Evolutionary conservation across 2,329 filamentous ascomycete genomes (phyloP), one percentile per base, ranked within the genome.

Genomic region (Epichloe amarillans): DNA sequence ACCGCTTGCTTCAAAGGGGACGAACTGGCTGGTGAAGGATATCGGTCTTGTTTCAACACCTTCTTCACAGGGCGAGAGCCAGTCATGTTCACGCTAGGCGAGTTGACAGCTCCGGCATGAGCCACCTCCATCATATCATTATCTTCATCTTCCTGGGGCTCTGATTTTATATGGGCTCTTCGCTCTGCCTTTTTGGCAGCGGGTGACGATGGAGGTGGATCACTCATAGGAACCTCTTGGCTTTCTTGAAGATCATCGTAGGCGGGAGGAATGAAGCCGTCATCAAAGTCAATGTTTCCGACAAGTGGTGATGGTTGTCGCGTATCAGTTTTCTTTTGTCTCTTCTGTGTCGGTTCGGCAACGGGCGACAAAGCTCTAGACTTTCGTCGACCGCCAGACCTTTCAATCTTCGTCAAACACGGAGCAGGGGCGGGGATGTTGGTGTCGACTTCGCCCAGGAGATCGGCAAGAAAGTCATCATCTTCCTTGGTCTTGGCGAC

Each of bases 51-150:
- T 64, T 90, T 86, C 59, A 83, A 75, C 23, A 85, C 70, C 65
- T 86, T 95, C 58, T 86, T 88, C 37, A 83, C 77, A 2, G 65
- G 66, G 39, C 88, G 81, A 56, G 83, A 86, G 46, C 88, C 89
- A 26, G 86, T 77, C 64, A 96, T 82, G 64, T 98, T 97, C 58
- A 97, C 80, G 56, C 83, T 91, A 11, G 80, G 72, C 8, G 79
- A 71, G 50, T 78, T 81, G 53, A 85, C 76, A 23, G 82, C 75
- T 15, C 83, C 86, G 38, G 84, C 79, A 51, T 94, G 85, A 21
- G 86, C 82, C 49, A 96, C 80, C 62, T 95, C 90, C 82, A 96
- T 87, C 71, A 90, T 75, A 55, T 88, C 84, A 36, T 95, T 88
- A 21, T 86, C 82, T 2, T 87, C 84, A 12, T 86, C 83, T 4